These are phyloP conservation scores for Sugiyamaella castrensis DNA, from an alignment of 1,139 yeast species.

Conservation along the genomic window DNA sequence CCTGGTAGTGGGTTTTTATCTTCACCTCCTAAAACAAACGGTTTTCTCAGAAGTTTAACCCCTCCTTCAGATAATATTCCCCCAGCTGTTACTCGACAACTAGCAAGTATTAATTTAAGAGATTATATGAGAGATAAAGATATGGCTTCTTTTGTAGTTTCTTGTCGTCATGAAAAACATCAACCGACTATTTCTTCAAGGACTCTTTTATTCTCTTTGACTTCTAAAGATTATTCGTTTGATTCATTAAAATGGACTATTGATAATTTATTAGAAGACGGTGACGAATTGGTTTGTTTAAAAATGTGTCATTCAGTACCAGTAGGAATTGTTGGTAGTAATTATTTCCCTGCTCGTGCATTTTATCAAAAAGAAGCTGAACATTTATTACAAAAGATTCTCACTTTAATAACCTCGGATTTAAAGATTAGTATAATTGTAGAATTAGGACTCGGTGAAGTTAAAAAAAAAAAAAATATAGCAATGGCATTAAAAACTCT, in stretches of 20 bases:
- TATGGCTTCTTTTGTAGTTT: constrained; percentile 28
- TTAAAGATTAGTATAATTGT: constrained; percentile 28
- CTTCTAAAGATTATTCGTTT: constrained; percentile 22
- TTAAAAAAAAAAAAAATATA: too few species aligned
- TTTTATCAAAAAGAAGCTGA: constrained; percentile 27
- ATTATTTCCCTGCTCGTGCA: constrained; percentile 5
- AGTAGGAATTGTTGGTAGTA: not conserved
- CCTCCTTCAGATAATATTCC: constrained; percentile 6
- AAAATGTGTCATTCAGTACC: constrained; percentile 20
- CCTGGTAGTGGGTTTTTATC: not conserved
- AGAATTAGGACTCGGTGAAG: constrained; percentile 31
- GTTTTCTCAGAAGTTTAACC: constrained; percentile 1
- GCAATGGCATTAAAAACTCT: constrained; percentile 29
- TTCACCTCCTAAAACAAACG: not conserved
- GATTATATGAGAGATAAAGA: constrained; percentile 17
- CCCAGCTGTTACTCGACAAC: constrained; percentile 1
- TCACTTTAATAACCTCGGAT: constrained; percentile 20
- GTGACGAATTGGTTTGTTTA: constrained; percentile 32
- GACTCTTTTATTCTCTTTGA: constrained; percentile 27
- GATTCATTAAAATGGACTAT: constrained; percentile 28
- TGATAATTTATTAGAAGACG: constrained; percentile 27
- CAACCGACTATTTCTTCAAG: constrained; percentile 24
- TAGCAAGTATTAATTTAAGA: constrained; percentile 2
- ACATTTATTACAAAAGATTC: constrained; percentile 20
- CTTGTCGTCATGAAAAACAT: constrained; percentile 27